Base-by-base conservation (phyloP, 2,329 filamentous ascomycete species). In the Gnomoniopsis smithogilvyi region DNA sequence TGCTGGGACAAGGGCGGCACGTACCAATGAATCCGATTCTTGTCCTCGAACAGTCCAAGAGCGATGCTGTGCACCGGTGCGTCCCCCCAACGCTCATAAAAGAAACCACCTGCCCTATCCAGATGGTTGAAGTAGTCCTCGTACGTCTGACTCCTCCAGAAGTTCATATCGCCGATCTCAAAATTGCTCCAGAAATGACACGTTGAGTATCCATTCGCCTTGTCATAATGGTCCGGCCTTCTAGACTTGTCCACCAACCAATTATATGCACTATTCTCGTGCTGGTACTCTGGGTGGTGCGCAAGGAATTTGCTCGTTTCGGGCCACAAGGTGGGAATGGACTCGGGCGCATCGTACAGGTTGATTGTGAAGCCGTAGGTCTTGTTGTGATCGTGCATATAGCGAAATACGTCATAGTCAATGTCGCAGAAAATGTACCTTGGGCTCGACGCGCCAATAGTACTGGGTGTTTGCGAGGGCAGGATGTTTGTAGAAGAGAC, bases 181-280 rank as follows among this genome's bases (percentile, higher is more conserved):
- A 99, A 99, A 75, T 99, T 99, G 68, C 89, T 95, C 95, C 95
- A 99, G 80, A 99, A 99, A 74, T 99, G 95, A 73, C 95, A 99
- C 2, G 95, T 98, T 36, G 92, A 96, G 79, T 96, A 99, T 36
- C 95, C 95, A 68, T 96, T 90, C 7, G 94, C 94, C 63, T 88
- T 85, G 56, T 81, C 72, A 70, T 92, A 91, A 73, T 96, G 90
- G 15, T 91, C 85, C 1, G 94, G 93, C 51, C 95, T 84, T 51
- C 87, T 83, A 58, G 81, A 74, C 62, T 84, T 85, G 72, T 99
- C 95, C 1, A 88, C 90, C 62, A 99, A 74, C 94, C 94, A 99
- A 36, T 84, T 81, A 76, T 94, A 84, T 59, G 95, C 93, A 71
- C 92, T 96, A 73, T 96, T 92, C 56, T 88, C 78, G 67, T 93